Conservation (phyloP, 1,284 basidiomycete species). For the Cutaneotrichosporon cavernicola region DNA sequence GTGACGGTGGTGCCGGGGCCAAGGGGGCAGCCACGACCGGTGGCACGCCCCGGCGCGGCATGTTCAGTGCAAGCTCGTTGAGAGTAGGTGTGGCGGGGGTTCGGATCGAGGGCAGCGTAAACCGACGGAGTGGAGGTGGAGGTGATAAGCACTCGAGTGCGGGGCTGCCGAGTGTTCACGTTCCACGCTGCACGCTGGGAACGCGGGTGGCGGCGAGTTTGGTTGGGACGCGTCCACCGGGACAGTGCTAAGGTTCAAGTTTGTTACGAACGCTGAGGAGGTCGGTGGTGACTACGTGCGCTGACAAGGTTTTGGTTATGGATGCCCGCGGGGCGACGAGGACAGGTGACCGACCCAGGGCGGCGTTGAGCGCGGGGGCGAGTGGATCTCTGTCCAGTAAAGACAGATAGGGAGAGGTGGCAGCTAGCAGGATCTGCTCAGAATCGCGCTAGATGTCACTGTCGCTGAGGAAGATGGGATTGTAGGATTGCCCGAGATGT, state of each 20-base stretch:
- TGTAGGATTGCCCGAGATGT: background rate
- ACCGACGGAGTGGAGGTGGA: conserved; percentile 18
- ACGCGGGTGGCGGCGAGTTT: background rate
- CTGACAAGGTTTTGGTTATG: background rate
- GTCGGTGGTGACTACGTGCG: background rate
- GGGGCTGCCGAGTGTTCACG: background rate
- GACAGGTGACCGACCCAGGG: background rate
- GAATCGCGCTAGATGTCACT: background rate
- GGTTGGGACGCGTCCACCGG: background rate
- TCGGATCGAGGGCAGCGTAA: conserved; percentile 1
- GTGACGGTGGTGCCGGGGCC: conserved; percentile 45
- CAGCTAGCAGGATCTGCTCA: background rate
- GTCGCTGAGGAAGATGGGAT: background rate
- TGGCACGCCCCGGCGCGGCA: conserved; percentile 36
- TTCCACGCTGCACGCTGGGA: background rate
- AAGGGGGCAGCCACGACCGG: conserved; percentile 27
- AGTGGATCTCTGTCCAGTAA: background rate
- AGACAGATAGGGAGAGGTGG: background rate
- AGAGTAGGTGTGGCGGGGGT: background rate
- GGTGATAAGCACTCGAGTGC: conserved; percentile 10
- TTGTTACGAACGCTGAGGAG: background rate
- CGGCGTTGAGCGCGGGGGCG: background rate
- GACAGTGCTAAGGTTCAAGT: background rate
- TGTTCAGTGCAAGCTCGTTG: conserved; percentile 12
- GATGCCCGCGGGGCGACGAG: background rate